Percentiles rank a stretch among this genome's conserved stretches.
These are phyloP conservation scores for Rhodotorula mucilaginosa DNA, from an alignment of 1,284 basidiomycete genomes.

Conservation along the genomic window DNA sequence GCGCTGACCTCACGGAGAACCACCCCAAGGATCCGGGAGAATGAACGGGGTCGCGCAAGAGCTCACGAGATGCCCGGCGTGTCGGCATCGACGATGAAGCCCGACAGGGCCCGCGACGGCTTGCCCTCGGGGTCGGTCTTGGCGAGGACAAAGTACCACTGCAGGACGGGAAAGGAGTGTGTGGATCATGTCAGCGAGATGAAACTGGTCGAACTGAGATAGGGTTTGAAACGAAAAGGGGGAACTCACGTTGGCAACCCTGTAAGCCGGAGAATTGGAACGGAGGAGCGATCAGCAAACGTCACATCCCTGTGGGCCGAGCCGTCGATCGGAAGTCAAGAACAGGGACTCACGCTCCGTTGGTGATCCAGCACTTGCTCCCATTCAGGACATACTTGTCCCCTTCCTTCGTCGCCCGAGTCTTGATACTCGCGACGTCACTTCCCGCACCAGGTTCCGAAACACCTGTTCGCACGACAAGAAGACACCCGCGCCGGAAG, in stretches of 20 bases:
- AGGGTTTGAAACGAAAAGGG: not conserved
- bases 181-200: not conserved
- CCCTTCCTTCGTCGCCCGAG: constrained; percentile 55
- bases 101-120: constrained; percentile 55
- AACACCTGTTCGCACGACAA: constrained; percentile 1
- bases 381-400: constrained; percentile 56
- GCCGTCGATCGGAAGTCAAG: not conserved
- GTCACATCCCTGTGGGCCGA: not conserved
- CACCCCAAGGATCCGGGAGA: too few relatives aligned
- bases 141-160: constrained; percentile 58
- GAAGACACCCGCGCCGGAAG: too few relatives aligned
- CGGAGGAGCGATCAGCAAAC: not conserved
- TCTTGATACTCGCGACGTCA: constrained; percentile 56
- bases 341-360: constrained; percentile 14
- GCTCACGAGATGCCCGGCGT: constrained; percentile 51
- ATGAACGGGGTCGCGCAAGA: not conserved
- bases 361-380: constrained; percentile 56
- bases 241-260: constrained; percentile 24
- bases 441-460: constrained; percentile 58
- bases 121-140: constrained; percentile 54
- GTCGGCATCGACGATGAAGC: constrained; percentile 59
- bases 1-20: not conserved
- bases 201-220: too few relatives aligned
- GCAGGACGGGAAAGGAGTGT: not conserved
- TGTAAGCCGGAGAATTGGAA: not conserved